Conservation (phyloP, 2,329 filamentous ascomycete species). For the Colletotrichum aenigma region DNA sequence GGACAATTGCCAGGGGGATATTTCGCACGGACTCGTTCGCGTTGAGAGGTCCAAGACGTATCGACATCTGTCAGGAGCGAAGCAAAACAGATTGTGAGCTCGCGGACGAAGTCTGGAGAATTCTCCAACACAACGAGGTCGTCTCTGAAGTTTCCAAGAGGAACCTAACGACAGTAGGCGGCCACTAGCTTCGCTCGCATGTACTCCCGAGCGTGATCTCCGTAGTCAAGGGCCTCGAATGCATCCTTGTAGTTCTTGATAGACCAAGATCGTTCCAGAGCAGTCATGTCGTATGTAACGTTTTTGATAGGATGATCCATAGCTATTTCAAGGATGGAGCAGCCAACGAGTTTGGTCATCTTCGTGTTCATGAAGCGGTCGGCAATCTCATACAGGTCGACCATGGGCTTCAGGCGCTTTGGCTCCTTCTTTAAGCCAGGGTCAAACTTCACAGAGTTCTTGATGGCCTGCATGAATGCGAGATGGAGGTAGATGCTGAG, state of each 20-base stretch:
- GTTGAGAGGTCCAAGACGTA: too few relatives aligned
- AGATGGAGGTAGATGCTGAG: not conserved
- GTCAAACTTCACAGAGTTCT: not conserved
- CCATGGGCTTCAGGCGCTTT: not conserved
- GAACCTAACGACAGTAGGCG: not conserved
- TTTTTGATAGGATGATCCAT: not conserved
- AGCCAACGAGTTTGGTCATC: not conserved
- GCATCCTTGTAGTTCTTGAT: not conserved
- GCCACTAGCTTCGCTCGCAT: accelerated
- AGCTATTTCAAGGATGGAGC: not conserved
- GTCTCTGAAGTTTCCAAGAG: not conserved
- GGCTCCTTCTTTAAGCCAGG: not conserved
- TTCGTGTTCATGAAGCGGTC: not conserved
- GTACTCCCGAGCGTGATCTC: not conserved
- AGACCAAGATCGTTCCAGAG: not conserved
- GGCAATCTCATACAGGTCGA: not conserved
- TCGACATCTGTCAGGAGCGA: not conserved
- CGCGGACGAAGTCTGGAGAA: not conserved
- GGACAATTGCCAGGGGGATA: too few relatives aligned
- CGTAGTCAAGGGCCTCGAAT: not conserved
- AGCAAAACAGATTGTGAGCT: not conserved
- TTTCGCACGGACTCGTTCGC: too few relatives aligned
- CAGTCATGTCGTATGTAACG: accelerated
- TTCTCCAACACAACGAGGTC: not conserved
- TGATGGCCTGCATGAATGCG: not conserved